These are phyloP conservation scores for Moniliella sp. DNA, from an alignment of 1,284 basidiomycete species.

Conservation along the genomic window DNA sequence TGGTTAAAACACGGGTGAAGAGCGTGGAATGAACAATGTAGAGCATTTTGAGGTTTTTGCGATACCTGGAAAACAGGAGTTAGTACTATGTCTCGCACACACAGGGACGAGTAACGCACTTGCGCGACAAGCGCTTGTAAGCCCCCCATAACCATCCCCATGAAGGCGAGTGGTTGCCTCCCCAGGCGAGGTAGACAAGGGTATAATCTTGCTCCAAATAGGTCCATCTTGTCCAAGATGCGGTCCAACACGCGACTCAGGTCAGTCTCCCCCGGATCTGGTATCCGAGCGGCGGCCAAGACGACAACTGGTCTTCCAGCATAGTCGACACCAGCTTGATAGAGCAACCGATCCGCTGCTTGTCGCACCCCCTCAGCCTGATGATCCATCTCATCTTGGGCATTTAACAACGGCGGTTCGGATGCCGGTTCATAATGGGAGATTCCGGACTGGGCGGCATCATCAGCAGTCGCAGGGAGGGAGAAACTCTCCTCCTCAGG, in stretches of 20 bases:
- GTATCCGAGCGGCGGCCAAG: conserved; percentile 54
- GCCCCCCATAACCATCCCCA: conserved; percentile 82
- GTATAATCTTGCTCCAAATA: conserved; percentile 55
- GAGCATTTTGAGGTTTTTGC: conserved; percentile 65
- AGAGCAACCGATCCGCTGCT: too few relatives aligned
- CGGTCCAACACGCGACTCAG: conserved; percentile 50
- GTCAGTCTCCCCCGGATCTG: conserved; percentile 51
- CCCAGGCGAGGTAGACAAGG: conserved; percentile 61
- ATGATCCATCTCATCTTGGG: too few relatives aligned
- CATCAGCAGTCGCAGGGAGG: too few relatives aligned
- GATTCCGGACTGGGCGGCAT: too few relatives aligned
- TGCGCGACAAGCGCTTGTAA: conserved; percentile 54
- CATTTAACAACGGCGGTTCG: too few relatives aligned
- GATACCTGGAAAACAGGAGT: conserved; percentile 37
- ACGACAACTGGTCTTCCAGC: conserved; percentile 74
- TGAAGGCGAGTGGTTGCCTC: conserved; percentile 49
- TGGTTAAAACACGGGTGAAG: conserved; percentile 46
- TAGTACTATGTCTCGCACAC: background rate
- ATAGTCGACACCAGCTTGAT: conserved; percentile 65
- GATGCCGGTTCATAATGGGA: too few relatives aligned
- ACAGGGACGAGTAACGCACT: conserved; percentile 29
- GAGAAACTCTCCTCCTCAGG: too few relatives aligned
- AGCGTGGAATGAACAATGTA: conserved; percentile 66
- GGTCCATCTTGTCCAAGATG: conserved; percentile 19
- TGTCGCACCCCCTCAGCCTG: too few relatives aligned